Percentiles rank a stretch among this genome's conserved stretches.
These are phyloP conservation scores for Podosphaera leucotricha DNA, from an alignment of 2,329 filamentous ascomycete genomes.

Conservation along the genomic window DNA sequence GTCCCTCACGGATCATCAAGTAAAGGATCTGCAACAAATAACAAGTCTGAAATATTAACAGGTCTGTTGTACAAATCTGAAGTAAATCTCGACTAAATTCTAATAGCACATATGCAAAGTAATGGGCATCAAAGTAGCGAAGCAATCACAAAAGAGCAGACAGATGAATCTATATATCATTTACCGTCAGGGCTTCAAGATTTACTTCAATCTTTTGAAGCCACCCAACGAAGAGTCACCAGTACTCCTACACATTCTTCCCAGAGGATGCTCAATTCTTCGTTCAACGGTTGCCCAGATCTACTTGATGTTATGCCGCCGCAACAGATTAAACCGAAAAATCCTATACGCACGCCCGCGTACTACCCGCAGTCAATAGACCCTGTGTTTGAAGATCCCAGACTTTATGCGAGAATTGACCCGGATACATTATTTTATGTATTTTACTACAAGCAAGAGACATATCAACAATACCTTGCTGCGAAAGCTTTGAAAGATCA, in stretches of 20 bases:
- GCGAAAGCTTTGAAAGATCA: conserved; percentile 95
- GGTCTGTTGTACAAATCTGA: conserved; percentile 16
- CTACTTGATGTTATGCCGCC: conserved; percentile 57
- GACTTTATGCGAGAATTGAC: conserved; percentile 72
- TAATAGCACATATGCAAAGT: conserved; percentile 17
- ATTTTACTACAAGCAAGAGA: conserved; percentile 96
- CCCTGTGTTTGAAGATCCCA: conserved; percentile 71
- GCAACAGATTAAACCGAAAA: conserved; percentile 62
- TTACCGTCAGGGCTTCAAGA: conserved; percentile 75
- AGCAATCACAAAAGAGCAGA: conserved; percentile 18
- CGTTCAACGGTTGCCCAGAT: conserved; percentile 51
- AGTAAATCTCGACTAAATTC: conserved; percentile 6
- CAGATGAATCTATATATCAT: conserved; percentile 76
- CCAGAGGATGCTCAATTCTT: conserved; percentile 51
- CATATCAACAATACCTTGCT: conserved; percentile 83
- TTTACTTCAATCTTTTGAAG: conserved; percentile 73
- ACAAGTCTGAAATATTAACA: conserved; percentile 22
- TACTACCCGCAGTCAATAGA: conserved; percentile 90
- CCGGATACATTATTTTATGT: conserved; percentile 95
- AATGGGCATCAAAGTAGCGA: conserved; percentile 30
- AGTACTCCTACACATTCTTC: conserved; percentile 33
- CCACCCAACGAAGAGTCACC: conserved; percentile 44
- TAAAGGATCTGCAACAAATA: conserved; percentile 18
- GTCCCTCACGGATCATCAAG: conserved; percentile 9
- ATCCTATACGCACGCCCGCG: conserved; percentile 51